Evolutionary conservation across 176 grass and related monocot species (phyloP).

Genomic region (Zoysia japonica): DNA sequence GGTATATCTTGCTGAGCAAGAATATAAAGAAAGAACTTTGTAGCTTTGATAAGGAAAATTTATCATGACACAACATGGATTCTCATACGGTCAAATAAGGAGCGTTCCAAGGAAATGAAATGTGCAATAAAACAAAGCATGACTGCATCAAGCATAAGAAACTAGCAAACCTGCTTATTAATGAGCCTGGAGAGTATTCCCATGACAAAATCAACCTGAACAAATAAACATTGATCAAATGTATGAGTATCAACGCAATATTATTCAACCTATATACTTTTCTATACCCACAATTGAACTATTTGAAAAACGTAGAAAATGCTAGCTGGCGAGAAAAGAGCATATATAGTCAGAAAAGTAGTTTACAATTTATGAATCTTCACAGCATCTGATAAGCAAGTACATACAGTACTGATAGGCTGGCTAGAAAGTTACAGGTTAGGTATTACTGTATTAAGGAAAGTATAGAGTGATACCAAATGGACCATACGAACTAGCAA

Average conservation of each 20-base stretch:
- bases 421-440: not conserved
- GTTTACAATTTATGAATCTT: not conserved
- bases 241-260: conserved; percentile 8
- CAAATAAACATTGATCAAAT: conserved; percentile 42
- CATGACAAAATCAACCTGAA: conserved; percentile 99
- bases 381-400: conserved; percentile 19
- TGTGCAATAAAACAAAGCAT: conserved; percentile 19
- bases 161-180: conserved; percentile 68
- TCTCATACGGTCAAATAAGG: conserved; percentile 12
- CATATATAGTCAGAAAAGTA: not conserved
- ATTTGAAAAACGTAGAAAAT: conserved; percentile 16
- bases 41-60: conserved; percentile 2
- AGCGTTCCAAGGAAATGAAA: conserved; percentile 12
- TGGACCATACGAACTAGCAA: not conserved
- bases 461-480: conserved; percentile 14
- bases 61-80: not conserved
- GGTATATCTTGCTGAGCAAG: conserved; percentile 15
- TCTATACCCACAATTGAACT: conserved; percentile 9
- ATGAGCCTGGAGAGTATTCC: conserved; percentile 88
- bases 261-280: conserved; percentile 4
- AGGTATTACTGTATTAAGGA: conserved; percentile 5
- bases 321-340: not conserved
- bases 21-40: conserved; percentile 10
- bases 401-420: not conserved
- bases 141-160: not conserved